A percentile compares a stretch with the other conserved stretches of the same genome.
phyloP scores from a whole-genome alignment of 345 rosid genomes.

The Bruguiera sexangula region DNA sequence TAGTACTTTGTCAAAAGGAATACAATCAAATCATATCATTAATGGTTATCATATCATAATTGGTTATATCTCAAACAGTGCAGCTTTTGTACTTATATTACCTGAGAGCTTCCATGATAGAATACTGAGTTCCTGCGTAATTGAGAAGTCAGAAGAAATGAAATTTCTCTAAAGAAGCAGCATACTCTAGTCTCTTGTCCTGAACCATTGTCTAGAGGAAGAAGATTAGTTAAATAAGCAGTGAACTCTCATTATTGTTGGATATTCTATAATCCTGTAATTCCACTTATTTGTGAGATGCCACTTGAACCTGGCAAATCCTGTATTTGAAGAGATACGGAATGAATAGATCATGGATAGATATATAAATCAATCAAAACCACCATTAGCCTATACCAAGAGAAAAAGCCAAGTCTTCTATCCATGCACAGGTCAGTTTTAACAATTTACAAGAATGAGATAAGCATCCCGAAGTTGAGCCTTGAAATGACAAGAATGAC shows the following conservation, averaged over 20 bases:
- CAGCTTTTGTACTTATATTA: conserved; percentile 7
- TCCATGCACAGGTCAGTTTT: neutral
- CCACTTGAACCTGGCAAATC: conserved; percentile 90
- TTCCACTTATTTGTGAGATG: conserved; percentile 75
- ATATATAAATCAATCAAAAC: too few relatives aligned
- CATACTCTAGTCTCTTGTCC: conserved; percentile 80
- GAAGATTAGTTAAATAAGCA: conserved; percentile 13
- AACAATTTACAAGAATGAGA: too few relatives aligned
- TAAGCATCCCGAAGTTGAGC: conserved; percentile 50
- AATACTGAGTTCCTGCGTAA: conserved; percentile 91
- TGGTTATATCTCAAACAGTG: neutral
- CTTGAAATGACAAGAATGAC: conserved; percentile 78
- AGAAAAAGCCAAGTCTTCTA: too few relatives aligned
- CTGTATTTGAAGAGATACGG: conserved; percentile 34
- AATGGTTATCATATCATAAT: neutral
- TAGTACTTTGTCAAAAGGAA: neutral
- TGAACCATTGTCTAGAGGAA: conserved; percentile 72
- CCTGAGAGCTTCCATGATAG: conserved; percentile 95
- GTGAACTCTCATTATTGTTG: conserved; percentile 1
- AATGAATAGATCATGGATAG: conserved; percentile 3
- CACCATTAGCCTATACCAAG: too few relatives aligned
- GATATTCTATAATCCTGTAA: neutral
- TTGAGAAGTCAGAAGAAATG: conserved; percentile 81
- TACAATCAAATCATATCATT: neutral
- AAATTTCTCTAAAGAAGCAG: conserved; percentile 76